Percentiles rank a stretch among this genome's conserved stretches.
Conservation (phyloP, 2,329 filamentous ascomycete species). For the Colletotrichum nymphaeae region DNA sequence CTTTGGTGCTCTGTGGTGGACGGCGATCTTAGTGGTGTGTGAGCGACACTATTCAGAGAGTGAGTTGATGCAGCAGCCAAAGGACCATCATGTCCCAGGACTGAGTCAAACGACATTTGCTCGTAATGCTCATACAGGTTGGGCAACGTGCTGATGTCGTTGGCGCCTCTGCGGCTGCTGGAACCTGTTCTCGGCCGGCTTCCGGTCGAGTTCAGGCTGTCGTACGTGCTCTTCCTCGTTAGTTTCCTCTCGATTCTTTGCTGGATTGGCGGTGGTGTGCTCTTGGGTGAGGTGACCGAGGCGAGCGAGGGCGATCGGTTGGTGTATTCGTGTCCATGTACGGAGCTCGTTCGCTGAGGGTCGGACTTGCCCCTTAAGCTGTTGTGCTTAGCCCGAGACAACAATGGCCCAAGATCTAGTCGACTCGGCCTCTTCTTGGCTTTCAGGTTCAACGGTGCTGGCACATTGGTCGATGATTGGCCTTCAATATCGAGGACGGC, state of each 20-base stretch:
- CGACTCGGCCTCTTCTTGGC: conserved; percentile 61
- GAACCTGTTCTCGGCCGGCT: conserved; percentile 32
- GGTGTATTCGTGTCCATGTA: conserved; percentile 51
- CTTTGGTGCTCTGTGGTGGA: conserved; percentile 12
- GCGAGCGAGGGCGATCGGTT: conserved; percentile 56
- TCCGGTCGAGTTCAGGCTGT: conserved; percentile 11
- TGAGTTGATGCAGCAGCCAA: conserved; percentile 20
- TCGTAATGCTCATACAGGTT: conserved; percentile 70
- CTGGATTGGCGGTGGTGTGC: conserved; percentile 39
- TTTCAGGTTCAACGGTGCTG: conserved; percentile 40
- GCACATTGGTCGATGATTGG: conserved; percentile 31
- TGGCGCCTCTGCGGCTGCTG: conserved; percentile 28
- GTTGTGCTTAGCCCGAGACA: conserved; percentile 46
- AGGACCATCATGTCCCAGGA: conserved; percentile 41
- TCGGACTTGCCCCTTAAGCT: conserved; percentile 37
- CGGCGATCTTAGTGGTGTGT: conserved; percentile 29
- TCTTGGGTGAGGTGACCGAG: conserved; percentile 48
- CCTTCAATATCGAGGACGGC: conserved; percentile 60
- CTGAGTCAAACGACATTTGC: conserved; percentile 62
- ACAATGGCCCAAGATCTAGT: conserved; percentile 60
- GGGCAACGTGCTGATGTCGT: conserved; percentile 52
- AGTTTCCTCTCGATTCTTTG: conserved; percentile 43
- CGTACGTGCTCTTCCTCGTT: conserved; percentile 50
- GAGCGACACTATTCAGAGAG: not conserved
- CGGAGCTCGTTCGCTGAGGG: not conserved